Evolutionary conservation across 2,329 filamentous ascomycete genomes (phyloP).

Genomic region (Colletotrichum tamarilloi): DNA sequence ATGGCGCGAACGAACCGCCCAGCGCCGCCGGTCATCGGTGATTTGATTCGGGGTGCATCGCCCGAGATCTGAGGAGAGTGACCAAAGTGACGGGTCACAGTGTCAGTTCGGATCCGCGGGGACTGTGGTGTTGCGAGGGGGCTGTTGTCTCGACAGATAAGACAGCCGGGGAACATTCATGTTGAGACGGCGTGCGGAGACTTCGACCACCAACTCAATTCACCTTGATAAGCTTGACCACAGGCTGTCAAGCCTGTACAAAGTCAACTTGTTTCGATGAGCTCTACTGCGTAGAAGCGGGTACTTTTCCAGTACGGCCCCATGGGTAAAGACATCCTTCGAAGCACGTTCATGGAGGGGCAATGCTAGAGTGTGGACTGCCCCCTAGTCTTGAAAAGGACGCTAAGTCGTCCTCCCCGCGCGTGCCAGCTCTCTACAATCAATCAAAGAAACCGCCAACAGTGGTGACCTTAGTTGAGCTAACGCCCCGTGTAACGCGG

Average conservation of each 20-base stretch:
- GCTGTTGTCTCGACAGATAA: slow-evolving; percentile 7
- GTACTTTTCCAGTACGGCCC: not conserved
- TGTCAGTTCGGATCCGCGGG: slow-evolving; percentile 24
- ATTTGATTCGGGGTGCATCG: not conserved
- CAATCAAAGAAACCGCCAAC: not conserved
- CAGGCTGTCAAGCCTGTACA: not conserved
- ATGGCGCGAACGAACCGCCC: not conserved
- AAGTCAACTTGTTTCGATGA: not conserved
- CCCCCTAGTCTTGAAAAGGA: not conserved
- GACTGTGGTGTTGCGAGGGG: slow-evolving; percentile 7
- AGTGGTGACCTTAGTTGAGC: not conserved
- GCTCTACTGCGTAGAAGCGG: not conserved
- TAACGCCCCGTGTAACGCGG: not conserved
- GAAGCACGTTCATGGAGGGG: not conserved
- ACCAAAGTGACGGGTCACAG: not conserved
- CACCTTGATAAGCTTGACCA: not conserved
- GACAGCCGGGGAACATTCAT: slow-evolving; percentile 17
- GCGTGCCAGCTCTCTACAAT: not conserved
- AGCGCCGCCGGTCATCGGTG: slow-evolving; percentile 16
- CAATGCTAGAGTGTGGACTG: not conserved
- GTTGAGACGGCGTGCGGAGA: not conserved
- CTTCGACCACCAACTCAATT: no score
- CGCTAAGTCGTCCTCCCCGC: not conserved
- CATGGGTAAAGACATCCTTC: not conserved
- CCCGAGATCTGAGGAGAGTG: not conserved